Evolutionary conservation across 139 green algal species (phyloP).

Genomic region (Nannochloris sp.): DNA sequence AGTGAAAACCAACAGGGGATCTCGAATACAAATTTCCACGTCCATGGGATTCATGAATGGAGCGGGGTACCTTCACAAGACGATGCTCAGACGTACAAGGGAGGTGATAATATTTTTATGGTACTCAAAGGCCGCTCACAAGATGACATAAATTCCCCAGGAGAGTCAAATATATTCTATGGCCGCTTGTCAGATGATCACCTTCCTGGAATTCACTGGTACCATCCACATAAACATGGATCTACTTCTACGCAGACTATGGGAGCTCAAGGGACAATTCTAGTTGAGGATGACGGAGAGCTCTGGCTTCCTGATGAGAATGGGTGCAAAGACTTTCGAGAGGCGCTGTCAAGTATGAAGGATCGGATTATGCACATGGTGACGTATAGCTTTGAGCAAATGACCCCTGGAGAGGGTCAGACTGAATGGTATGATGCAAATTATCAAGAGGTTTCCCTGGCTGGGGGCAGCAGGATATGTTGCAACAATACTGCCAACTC

Average conservation of each 20-base stretch:
- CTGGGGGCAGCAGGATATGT: neutral
- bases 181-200: neutral
- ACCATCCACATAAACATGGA: slow-evolving; percentile 2
- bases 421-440: slow-evolving; percentile 5
- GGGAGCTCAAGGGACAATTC: neutral
- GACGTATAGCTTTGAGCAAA: neutral
- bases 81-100: neutral
- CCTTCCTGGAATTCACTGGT: slow-evolving; percentile 2
- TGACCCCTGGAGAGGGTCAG: neutral
- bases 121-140: neutral
- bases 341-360: neutral
- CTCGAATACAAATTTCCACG: neutral
- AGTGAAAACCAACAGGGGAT: no score
- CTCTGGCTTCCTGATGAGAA: slow-evolving; percentile 7
- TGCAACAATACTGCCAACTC: neutral
- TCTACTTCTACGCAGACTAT: neutral
- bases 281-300: slow-evolving; percentile 1
- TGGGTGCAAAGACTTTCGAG: neutral
- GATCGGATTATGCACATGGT: slow-evolving; percentile 1
- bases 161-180: neutral
- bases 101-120: slow-evolving; percentile 5
- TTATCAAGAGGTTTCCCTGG: neutral
- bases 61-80: neutral
- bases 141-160: neutral
- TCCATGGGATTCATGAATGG: neutral